Evolutionary conservation across 768 basidiomycete genomes (phyloP).

Genomic region (Leccinum disarticulatum): DNA sequence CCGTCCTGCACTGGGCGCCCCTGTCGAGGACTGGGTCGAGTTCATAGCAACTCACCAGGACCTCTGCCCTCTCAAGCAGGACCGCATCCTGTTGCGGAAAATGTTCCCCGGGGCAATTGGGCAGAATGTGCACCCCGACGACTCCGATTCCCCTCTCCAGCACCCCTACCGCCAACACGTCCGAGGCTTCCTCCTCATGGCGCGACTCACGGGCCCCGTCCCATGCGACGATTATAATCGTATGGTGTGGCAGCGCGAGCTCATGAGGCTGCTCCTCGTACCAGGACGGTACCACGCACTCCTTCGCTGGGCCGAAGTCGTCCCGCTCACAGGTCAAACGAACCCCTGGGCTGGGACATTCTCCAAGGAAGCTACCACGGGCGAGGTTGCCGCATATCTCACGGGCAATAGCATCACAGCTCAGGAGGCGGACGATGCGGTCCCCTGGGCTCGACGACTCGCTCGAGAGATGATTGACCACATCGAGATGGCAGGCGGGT

Average conservation of each 20-base stretch:
- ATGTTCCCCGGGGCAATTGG: not conserved
- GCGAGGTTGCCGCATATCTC: not conserved
- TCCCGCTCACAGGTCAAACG: not conserved
- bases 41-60: not conserved
- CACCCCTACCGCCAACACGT: not conserved
- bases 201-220: not conserved
- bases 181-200: not conserved
- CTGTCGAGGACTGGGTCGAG: not conserved
- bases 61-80: not conserved
- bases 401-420: not conserved
- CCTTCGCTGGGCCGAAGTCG: not conserved
- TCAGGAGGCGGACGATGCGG: not conserved
- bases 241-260: not conserved
- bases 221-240: not conserved
- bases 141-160: not conserved
- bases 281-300: not conserved
- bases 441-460: not conserved
- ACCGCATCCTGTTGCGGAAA: not conserved
- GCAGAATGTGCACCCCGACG: not conserved
- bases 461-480: not conserved
- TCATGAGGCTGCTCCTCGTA: not conserved
- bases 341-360: not conserved
- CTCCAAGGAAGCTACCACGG: not conserved
- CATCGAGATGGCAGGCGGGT: not conserved
- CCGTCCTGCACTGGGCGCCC: too few relatives aligned